phyloP scores from a whole-genome alignment of 2,329 filamentous ascomycete species.

The Colletotrichum tropicale region DNA sequence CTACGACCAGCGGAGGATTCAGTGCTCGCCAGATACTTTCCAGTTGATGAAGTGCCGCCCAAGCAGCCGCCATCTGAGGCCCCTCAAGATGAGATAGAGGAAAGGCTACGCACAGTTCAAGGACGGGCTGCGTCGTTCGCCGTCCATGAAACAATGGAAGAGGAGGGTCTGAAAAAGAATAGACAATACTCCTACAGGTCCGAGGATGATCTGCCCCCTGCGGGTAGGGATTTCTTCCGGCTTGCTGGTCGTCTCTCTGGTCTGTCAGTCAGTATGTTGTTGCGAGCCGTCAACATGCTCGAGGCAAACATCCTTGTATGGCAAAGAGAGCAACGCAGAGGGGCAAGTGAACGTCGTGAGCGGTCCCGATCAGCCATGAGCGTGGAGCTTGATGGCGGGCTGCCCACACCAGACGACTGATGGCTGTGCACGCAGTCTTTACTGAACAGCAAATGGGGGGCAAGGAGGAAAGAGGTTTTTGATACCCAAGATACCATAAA shows the following conservation, averaged over 20 bases:
- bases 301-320: conserved; percentile 38
- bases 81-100: conserved; percentile 29
- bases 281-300: conserved; percentile 42
- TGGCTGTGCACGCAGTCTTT: background rate
- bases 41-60: conserved; percentile 26
- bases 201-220: conserved; percentile 33
- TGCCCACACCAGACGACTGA: background rate
- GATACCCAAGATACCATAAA: background rate
- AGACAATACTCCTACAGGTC: conserved; percentile 23
- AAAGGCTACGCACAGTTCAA: background rate
- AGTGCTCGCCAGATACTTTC: conserved; percentile 36
- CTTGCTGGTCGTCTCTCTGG: conserved; percentile 35
- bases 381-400: background rate
- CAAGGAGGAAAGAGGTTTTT: background rate
- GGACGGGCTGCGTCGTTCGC: background rate
- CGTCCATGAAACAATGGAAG: background rate
- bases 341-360: background rate
- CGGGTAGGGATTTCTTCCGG: conserved; percentile 34
- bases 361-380: background rate
- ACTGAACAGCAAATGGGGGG: background rate
- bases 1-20: conserved; percentile 1
- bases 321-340: conserved; percentile 28
- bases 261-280: conserved; percentile 34
- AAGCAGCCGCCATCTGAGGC: conserved; percentile 22
- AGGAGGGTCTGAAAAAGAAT: background rate